Conservation (phyloP, 495 filamentous ascomycete species). For the Penicillium chermesinum region DNA sequence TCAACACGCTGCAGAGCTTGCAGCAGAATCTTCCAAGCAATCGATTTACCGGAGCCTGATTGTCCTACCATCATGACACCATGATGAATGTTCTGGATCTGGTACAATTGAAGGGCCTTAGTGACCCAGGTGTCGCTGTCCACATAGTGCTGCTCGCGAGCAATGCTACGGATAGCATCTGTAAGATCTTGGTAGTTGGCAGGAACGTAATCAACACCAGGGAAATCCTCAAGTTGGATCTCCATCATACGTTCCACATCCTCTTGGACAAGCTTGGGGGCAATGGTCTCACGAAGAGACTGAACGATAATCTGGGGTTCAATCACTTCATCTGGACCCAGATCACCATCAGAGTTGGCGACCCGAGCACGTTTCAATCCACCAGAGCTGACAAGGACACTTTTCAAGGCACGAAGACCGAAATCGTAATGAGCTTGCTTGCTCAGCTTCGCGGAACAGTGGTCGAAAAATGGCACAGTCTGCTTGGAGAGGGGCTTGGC, state of each 20-base stretch:
- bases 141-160: conserved; percentile 74
- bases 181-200: conserved; percentile 76
- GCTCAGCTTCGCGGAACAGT: conserved; percentile 70
- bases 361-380: conserved; percentile 86
- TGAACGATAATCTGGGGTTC: conserved; percentile 99
- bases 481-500: conserved; percentile 89
- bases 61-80: conserved; percentile 99
- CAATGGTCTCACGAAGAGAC: conserved; percentile 96
- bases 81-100: conserved; percentile 96
- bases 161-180: conserved; percentile 74
- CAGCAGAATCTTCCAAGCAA: conserved; percentile 90
- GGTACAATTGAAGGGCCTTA: conserved; percentile 92
- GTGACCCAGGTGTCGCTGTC: conserved; percentile 94
- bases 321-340: conserved; percentile 67
- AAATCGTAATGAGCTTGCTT: conserved; percentile 99
- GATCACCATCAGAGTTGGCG: conserved; percentile 45
- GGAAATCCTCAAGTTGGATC: conserved; percentile 84
- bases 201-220: conserved; percentile 86
- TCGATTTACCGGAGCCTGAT: conserved; percentile 91
- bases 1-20: conserved; percentile 89
- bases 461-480: conserved; percentile 96
- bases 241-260: conserved; percentile 84
- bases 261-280: conserved; percentile 85
- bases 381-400: conserved; percentile 94
- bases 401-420: conserved; percentile 93